Base-by-base conservation (phyloP, 2,329 filamentous ascomycete species). In the Pleurostoma richardsiae region DNA sequence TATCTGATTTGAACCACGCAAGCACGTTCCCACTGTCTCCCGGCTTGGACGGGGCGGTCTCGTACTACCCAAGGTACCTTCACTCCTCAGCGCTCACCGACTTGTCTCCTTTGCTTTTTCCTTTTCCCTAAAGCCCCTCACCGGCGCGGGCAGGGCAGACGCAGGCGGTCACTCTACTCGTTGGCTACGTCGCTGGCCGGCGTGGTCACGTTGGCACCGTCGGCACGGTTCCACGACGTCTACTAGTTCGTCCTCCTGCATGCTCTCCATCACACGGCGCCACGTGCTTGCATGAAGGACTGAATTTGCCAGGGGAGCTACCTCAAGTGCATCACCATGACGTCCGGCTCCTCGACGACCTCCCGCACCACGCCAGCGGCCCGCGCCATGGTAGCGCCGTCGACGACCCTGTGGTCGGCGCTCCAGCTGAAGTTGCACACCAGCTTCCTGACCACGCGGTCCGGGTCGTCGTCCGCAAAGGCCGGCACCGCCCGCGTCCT, bases 361-460 rank as follows among this genome's bases (percentile, higher is more conserved):
- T 75, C 74, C 56, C 83, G 82, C 27, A 97, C 87, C 52, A 86
- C 78, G 58, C 91, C 90, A 10, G 90, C 90, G 64, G 92, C 92
- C 55, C 91, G 79, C 26, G 94, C 94, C 80, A 96, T 90, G 50
- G 91, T 96, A 41, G 92, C 92, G 2, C 94, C 94, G 67, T 99
- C 94, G 41, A 97, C 83, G 45, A 97, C 88, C 26, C 94, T 77
- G 68, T 99, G 94, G 67, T 97, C 91, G 5, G 92, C 92, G 64
- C 88, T 92, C 92, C 92, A 97, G 68, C 91, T 97, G 57, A 97
- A 90, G 61, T 95, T 90, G 63, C 86, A 85, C 51, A 95, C 79
- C 59, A 95, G 85, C 64, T 83, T 88, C 68, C 81, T 83, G 10
- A 91, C 76, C 10, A 97, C 72, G 30, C 68, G 62, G 66, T 79